Base-by-base conservation (phyloP, 768 basidiomycete species). In the Dictyophora rubrovolvata region DNA sequence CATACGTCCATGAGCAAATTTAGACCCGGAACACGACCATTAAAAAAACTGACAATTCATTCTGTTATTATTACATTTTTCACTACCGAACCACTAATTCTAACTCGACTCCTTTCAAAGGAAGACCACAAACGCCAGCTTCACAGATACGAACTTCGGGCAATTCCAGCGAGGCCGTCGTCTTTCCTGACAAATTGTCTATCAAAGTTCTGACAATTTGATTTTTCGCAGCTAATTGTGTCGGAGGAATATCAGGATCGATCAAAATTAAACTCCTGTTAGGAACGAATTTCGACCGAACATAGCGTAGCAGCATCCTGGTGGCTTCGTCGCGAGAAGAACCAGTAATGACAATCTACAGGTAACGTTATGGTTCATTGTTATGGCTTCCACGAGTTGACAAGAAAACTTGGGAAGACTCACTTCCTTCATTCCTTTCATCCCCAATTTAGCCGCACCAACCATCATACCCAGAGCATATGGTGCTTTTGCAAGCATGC, bases 381-480 rank as follows among this genome's bases (percentile, higher is more conserved):
- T n/a, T n/a, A n/a, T n/a, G n/a, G 37, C 46, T 16, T 37, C 6
- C 5, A 21, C 7, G 33, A 56, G 14, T 56, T 48, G n/a, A 14
- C 55, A 46, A 5, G 20, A 14, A 10, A 46, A 18, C 18, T 17
- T 35, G 37, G 3, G 46, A 42, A 22, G 6, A 47, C 42, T 20
- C 33, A 56, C 55, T 36, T 56, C 21, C 46, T 56, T 56, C n/a
- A 47, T 47, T 18, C 55, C 55, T 17, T 17, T 36, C 17, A 21
- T 21, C 16, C 55, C 55, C 18, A 56, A 42, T 16, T 37, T 11
- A 10, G 55, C 34, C 33, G 55, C 34, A 42, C 36, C 55, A 9
- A 56, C 55, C 55, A 56, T 56, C 20, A 35, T 48, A 21, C 55
- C 55, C n/a, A 56, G 37, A 18, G 55, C 55, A 47, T 56, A 34